Percentiles rank a stretch among this genome's conserved stretches.
Evolutionary conservation across 2,329 filamentous ascomycete species (phyloP).

Genomic region (Macrophomina pseudophaseolina): DNA sequence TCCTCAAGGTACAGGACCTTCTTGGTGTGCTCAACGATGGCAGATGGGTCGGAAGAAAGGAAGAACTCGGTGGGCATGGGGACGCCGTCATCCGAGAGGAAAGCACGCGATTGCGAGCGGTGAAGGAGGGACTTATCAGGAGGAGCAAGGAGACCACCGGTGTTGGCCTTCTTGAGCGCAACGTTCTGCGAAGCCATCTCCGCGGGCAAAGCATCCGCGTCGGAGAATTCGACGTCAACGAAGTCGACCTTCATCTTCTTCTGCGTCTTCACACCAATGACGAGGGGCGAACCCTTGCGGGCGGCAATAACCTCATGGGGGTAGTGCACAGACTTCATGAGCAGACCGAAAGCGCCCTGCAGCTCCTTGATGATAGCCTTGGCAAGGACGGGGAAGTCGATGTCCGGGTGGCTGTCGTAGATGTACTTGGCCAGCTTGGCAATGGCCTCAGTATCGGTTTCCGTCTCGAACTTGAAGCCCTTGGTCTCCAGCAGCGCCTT

Average conservation of each 20-base stretch:
- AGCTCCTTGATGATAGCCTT: conserved; percentile 99
- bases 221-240: conserved; percentile 96
- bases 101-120: conserved; percentile 96
- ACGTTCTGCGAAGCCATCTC: conserved; percentile 96
- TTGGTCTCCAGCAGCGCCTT: conserved; percentile 91
- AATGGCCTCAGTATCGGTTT: conserved; percentile 99
- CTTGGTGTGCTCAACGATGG: conserved; percentile 99
- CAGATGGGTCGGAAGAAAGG: conserved; percentile 96
- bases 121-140: conserved; percentile 98
- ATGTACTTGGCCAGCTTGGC: conserved; percentile 99
- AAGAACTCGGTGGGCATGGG: conserved; percentile 99
- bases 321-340: conserved; percentile 98
- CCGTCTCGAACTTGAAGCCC: conserved; percentile 98
- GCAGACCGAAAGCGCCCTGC: conserved; percentile 93
- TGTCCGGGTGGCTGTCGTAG: conserved; percentile 89
- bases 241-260: conserved; percentile 99
- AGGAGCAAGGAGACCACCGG: conserved; percentile 68
- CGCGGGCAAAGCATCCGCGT: conserved; percentile 80
- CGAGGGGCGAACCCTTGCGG: conserved; percentile 96
- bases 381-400: conserved; percentile 94
- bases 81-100: conserved; percentile 97
- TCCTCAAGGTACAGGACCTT: conserved; percentile 99
- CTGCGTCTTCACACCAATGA: conserved; percentile 94
- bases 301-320: conserved; percentile 97
- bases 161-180: conserved; percentile 80